Conservation (phyloP, 768 basidiomycete species). For the Terana coerulea region DNA sequence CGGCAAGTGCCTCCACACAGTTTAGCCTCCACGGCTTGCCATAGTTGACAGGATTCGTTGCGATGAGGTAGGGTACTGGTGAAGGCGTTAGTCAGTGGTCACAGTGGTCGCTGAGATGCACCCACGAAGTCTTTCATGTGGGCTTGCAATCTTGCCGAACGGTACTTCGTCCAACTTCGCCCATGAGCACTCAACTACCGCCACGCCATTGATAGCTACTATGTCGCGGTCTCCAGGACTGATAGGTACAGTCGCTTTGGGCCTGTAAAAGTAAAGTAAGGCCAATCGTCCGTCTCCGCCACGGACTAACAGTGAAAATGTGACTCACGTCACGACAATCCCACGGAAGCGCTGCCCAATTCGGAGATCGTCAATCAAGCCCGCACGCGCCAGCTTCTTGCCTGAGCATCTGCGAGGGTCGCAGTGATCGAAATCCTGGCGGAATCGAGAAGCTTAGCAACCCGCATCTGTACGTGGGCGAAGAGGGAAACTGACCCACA, state of each 20-base stretch:
- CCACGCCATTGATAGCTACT: slow-evolving; percentile 69
- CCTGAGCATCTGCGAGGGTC: slow-evolving; percentile 87
- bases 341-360: slow-evolving; percentile 88
- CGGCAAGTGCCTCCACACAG: slow-evolving; percentile 92
- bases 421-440: slow-evolving; percentile 94
- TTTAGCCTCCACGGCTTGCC: slow-evolving; percentile 96
- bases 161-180: slow-evolving; percentile 93
- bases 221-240: slow-evolving; percentile 85
- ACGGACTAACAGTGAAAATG: background rate
- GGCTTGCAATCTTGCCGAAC: slow-evolving; percentile 88
- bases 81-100: background rate
- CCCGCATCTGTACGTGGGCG: no score
- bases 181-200: slow-evolving; percentile 99
- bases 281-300: background rate
- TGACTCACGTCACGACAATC: slow-evolving; percentile 84
- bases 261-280: no score
- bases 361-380: slow-evolving; percentile 77
- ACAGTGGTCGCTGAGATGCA: background rate
- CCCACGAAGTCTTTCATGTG: slow-evolving; percentile 84
- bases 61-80: slow-evolving; percentile 92
- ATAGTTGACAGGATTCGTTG: slow-evolving; percentile 96
- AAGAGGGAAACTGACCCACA: slow-evolving; percentile 75
- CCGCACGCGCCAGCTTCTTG: slow-evolving; percentile 85
- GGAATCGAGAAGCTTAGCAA: background rate
- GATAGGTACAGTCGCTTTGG: slow-evolving; percentile 75